Base-by-base conservation (phyloP, 2,329 filamentous ascomycete genomes). In the Mycocentrospora acerina region DNA sequence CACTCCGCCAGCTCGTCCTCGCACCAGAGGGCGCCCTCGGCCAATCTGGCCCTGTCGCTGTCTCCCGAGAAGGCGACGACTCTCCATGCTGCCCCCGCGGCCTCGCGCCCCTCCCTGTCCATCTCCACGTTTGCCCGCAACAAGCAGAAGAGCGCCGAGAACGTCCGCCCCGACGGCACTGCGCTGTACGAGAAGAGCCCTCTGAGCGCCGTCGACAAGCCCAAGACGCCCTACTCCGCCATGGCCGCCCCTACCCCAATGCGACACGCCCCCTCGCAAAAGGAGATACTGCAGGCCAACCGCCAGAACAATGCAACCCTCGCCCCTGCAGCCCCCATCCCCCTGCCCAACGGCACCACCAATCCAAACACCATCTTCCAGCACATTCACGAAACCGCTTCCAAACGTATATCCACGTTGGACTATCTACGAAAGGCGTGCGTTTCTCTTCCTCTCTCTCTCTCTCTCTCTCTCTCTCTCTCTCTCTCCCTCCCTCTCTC, bases 351-450 rank as follows among this genome's bases (percentile, higher is more conserved):
- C 62, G 46, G 71, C 33, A 44, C 56, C 64, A 9, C 19, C 5
- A 79, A 75, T 48, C 78, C 80, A 7, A 70, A 74, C 42, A 70
- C 75, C 32, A 73, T 83, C 39, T 83, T 80, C 62, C 76, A 82
- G 52, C 78, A 82, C 48, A 81, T 98, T 45, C 87, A 91, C 41
- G 91, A 97, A 44, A 81, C 88, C 55, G 86, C 88, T 25, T 85
- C 85, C 42, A 98, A 98, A 74, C 81, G 93, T 54, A 95, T 98
- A 73, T 90, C 89, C 2, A 97, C 93, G 0, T 69, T 98, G 28
- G 88, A 95, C 57, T 98, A 98, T 64, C 69, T 98, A 48, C 82
- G 90, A 46, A 95, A 94, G 72, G 86, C 90, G 89, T 95, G 71
- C 55, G 88, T 33, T 15, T 39, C 32, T 15, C 18, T 19, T 10